Base-by-base conservation (phyloP, 2,329 filamentous ascomycete species). In the Volutella citrinella region DNA sequence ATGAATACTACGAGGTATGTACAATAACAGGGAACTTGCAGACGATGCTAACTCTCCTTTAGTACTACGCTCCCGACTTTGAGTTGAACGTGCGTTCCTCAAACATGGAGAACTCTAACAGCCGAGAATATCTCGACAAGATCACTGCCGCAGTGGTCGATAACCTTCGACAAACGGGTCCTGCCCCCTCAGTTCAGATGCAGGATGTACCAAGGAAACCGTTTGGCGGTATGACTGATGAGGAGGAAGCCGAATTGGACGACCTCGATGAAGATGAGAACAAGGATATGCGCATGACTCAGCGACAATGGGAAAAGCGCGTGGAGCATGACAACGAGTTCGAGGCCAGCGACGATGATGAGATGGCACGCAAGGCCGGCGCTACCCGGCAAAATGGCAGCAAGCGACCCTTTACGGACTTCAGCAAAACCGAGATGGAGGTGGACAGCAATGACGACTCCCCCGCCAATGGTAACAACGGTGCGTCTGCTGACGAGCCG, bases 61-160 rank as follows among this genome's bases (percentile, higher is more conserved):
- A 93, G 73, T 95, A 95, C 56, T 98, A 97, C 60, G 87, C 86
- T 11, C 86, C 86, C 7, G 88, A 95, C 51, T 95, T 91, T 52
- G 84, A 88, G 43, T 76, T 98, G 7, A 93, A 96, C 60, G 93
- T 95, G 2, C 82, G 87, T 18, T 75, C 95, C 2, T 86, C 84
- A 10, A 91, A 89, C 43, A 87, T 93, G 68, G 89, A 95, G 55
- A 97, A 96, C 52, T 85, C 89, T 26, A 95, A 95, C 56, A 84
- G 87, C 36, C 73, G 78, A 32, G 80, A 89, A 34, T 91, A 94
- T 47, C 72, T 96, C 4, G 80, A 89, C 26, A 84, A 84, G 52
- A 84, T 96, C 52, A 85, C 90, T 40, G 78, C 84, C 43, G 79
- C 85, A 20, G 81, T 95, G 19, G 78, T 88, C 34, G 87, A 95